Percentiles rank a stretch among this genome's conserved stretches.
Evolutionary conservation across 495 filamentous ascomycete genomes (phyloP).

Genomic region (Aspergillus diversus): DNA sequence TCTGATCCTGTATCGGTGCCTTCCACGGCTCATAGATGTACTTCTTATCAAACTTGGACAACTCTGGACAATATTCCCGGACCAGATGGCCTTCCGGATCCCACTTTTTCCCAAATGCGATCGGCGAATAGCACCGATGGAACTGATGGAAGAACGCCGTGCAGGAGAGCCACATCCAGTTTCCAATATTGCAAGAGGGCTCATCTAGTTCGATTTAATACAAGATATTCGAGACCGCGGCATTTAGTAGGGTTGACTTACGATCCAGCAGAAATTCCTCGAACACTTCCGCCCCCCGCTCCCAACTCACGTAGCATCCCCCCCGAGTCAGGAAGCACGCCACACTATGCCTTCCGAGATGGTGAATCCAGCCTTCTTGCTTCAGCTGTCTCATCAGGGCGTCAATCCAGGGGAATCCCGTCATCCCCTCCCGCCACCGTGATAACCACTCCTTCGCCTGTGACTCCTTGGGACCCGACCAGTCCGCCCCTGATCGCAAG

Average conservation of each 20-base stretch:
- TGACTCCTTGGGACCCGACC: background rate
- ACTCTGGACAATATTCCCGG: slow-evolving; percentile 62
- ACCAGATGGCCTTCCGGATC: slow-evolving; percentile 66
- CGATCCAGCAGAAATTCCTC: slow-evolving; percentile 72
- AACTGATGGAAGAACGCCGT: slow-evolving; percentile 70
- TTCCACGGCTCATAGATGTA: slow-evolving; percentile 79
- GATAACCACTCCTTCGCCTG: slow-evolving; percentile 63
- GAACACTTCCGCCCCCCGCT: slow-evolving; percentile 73
- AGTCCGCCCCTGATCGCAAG: slow-evolving; percentile 51
- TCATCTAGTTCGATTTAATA: no score
- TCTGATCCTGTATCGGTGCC: slow-evolving; percentile 62
- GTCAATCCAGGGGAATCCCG: slow-evolving; percentile 76
- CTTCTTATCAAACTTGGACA: slow-evolving; percentile 60
- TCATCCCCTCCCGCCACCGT: slow-evolving; percentile 66
- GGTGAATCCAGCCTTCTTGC: slow-evolving; percentile 74
- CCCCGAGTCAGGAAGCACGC: slow-evolving; percentile 74
- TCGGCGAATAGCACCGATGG: slow-evolving; percentile 66
- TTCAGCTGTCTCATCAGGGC: slow-evolving; percentile 74
- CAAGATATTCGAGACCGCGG: no score
- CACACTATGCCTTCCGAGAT: slow-evolving; percentile 70
- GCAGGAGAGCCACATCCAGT: slow-evolving; percentile 78
- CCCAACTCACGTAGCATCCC: slow-evolving; percentile 74
- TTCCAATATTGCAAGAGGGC: slow-evolving; percentile 67
- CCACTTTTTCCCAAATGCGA: slow-evolving; percentile 70
- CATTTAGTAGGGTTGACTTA: no score